phyloP scores from a whole-genome alignment of 148 eudicot genomes.

The Amaranthus cruentus region DNA sequence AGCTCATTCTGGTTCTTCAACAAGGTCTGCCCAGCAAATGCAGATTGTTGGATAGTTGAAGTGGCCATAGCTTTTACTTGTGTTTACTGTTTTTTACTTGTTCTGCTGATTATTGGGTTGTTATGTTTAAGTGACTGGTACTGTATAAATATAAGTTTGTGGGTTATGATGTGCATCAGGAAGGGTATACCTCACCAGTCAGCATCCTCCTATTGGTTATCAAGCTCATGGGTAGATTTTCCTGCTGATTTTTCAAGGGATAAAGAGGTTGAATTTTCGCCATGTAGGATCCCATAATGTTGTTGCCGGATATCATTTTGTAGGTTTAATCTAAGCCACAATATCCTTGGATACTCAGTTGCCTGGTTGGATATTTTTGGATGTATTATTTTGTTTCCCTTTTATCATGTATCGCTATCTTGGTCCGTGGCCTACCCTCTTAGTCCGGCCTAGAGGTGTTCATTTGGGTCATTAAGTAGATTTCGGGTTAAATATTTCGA shows the following conservation, averaged over 20 bases:
- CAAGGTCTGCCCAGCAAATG: constrained; percentile 48
- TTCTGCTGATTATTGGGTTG: neutral
- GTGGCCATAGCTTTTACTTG: constrained; percentile 34
- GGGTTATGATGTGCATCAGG: constrained; percentile 42
- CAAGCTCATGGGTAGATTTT: constrained; percentile 19
- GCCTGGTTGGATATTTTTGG: neutral
- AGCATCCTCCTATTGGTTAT: constrained; percentile 38
- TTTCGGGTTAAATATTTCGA: no score
- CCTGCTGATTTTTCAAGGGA: constrained; percentile 19
- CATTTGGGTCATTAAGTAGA: no score
- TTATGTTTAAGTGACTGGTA: constrained; percentile 7
- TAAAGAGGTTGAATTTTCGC: constrained; percentile 20
- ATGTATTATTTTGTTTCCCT: neutral
- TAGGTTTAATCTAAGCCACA: constrained; percentile 11
- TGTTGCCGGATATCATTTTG: constrained; percentile 9
- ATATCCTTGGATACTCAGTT: neutral
- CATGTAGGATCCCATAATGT: constrained; percentile 21
- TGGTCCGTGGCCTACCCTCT: no score
- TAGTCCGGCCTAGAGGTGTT: no score
- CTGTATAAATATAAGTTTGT: constrained; percentile 17
- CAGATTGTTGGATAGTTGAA: constrained; percentile 50
- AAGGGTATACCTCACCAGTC: constrained; percentile 32
- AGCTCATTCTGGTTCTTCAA: constrained; percentile 47
- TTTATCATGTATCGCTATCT: neutral
- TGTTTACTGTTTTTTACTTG: neutral